Evolutionary conservation across 192 early-diverging fungal genomes (phyloP).

Genomic region (Cetraspora pellucida): DNA sequence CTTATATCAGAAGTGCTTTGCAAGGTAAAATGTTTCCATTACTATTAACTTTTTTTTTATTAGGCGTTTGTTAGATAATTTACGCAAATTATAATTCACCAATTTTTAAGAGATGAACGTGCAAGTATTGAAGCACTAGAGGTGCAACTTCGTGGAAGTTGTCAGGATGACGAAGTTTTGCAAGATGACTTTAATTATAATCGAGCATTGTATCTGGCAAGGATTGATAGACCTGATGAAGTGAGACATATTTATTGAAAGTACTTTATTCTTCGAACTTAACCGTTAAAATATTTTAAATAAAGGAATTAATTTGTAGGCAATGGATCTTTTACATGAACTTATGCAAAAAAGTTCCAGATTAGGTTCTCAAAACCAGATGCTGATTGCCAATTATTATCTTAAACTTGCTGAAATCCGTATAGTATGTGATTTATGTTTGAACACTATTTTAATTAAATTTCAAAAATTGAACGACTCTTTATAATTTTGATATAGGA

Average conservation of each 20-base stretch:
- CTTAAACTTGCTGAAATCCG: conserved; percentile 32
- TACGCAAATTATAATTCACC: background rate
- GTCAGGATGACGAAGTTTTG: conserved; percentile 27
- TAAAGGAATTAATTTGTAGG: background rate
- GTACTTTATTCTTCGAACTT: background rate
- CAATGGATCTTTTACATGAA: background rate
- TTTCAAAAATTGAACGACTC: background rate
- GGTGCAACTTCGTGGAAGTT: conserved; percentile 24
- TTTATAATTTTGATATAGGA: background rate
- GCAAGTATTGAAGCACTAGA: conserved; percentile 22
- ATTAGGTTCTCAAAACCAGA: conserved; percentile 24
- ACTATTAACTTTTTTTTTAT: background rate
- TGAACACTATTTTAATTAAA: background rate
- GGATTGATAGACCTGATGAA: background rate
- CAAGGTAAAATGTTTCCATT: conserved; percentile 1
- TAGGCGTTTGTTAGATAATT: background rate
- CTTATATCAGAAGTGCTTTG: conserved; percentile 15
- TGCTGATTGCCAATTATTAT: conserved; percentile 23
- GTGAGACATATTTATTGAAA: background rate
- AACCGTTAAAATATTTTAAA: background rate
- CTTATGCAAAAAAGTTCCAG: conserved; percentile 26
- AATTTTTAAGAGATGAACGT: conserved; percentile 16
- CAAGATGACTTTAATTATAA: conserved; percentile 25
- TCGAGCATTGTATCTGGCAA: conserved; percentile 12
- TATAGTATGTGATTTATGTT: conserved; percentile 20